These are phyloP conservation scores for Tulasnella sp. DNA, from an alignment of 768 basidiomycete genomes.

Conservation along the genomic window DNA sequence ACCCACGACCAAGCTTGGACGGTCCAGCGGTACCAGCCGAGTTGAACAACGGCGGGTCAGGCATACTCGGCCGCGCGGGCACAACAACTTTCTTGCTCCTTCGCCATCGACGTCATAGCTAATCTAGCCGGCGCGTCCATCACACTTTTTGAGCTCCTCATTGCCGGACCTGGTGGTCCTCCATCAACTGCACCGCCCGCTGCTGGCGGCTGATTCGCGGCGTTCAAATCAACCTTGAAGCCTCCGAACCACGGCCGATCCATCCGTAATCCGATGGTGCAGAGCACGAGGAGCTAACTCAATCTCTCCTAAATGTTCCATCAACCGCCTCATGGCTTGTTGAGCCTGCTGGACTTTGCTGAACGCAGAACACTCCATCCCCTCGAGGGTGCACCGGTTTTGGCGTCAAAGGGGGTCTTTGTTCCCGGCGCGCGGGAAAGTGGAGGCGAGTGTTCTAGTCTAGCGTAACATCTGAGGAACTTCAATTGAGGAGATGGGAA, in stretches of 20 bases:
- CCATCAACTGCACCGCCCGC: neutral
- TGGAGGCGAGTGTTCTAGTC: no score
- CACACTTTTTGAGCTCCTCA: neutral
- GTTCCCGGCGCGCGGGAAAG: no score
- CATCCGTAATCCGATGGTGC: neutral
- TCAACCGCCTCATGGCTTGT: slow-evolving; percentile 3
- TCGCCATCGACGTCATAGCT: neutral
- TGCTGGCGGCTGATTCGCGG: neutral
- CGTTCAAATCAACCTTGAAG: neutral
- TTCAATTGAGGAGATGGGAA: no score
- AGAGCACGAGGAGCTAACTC: neutral
- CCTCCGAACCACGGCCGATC: neutral
- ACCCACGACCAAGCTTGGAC: no score
- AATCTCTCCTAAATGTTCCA: slow-evolving; percentile 16
- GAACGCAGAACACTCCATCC: no score
- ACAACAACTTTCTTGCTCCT: neutral
- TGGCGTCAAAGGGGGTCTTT: no score
- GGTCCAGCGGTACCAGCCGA: neutral
- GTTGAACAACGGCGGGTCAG: neutral
- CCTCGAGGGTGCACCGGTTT: no score
- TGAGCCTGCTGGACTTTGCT: neutral
- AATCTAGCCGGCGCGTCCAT: neutral
- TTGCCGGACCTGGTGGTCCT: neutral
- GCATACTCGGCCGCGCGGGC: neutral
- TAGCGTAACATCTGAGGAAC: no score